A percentile compares a stretch with the other conserved stretches of the same genome.
Conservation (phyloP, 148 eudicot genomes). For the Pharnaceum exiguum region DNA sequence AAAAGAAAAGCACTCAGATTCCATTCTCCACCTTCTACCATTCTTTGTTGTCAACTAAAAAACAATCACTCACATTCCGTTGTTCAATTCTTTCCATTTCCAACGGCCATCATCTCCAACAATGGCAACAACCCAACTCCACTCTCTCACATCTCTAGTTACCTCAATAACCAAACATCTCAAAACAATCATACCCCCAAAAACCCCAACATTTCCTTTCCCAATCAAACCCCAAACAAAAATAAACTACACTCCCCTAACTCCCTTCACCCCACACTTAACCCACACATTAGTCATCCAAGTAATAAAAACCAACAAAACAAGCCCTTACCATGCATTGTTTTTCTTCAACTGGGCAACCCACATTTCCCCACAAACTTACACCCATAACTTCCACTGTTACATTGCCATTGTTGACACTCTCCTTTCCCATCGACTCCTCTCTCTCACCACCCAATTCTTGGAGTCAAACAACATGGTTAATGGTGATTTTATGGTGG, state of each 20-base stretch:
- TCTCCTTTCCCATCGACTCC: conserved; percentile 3
- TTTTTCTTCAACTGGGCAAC: conserved; percentile 19
- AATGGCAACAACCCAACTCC: conserved; percentile 10
- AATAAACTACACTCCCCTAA: neutral
- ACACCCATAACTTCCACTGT: conserved; percentile 5
- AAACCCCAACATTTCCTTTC: neutral
- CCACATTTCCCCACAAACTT: conserved; percentile 2
- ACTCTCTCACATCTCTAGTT: neutral
- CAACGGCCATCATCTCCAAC: neutral
- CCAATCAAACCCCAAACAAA: neutral
- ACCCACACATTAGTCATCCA: conserved; percentile 16
- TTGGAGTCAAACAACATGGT: conserved; percentile 8
- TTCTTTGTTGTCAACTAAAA: no score
- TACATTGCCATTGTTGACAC: conserved; percentile 9
- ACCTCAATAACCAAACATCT: conserved; percentile 15
- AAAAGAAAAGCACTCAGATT: no score
- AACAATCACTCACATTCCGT: no score
- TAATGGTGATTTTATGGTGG: conserved; percentile 32
- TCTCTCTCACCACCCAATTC: conserved; percentile 6
- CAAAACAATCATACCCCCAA: neutral
- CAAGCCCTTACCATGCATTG: conserved; percentile 18
- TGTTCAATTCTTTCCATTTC: neutral
- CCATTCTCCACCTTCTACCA: no score
- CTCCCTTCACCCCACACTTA: conserved; percentile 15
- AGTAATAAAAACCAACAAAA: conserved; percentile 8